Evolutionary conservation across 2,329 filamentous ascomycete genomes (phyloP), one percentile per base, ranked within the genome.

Genomic region (Phoma sp.): DNA sequence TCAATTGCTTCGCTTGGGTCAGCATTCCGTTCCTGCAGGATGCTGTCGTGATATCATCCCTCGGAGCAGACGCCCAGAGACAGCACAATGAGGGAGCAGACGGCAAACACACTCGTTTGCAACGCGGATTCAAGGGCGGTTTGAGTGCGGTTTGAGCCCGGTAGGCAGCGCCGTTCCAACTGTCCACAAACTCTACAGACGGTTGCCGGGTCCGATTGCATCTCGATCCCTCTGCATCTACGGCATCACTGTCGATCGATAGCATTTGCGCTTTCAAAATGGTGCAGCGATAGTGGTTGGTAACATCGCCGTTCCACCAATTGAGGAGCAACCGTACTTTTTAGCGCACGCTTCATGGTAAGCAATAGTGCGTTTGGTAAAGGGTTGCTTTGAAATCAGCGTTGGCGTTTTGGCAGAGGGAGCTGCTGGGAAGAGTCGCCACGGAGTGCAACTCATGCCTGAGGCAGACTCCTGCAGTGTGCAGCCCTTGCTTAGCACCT

Each of bases 1-100:
- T 52, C 36, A 22, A 40, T 36, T 41, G 46, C 52, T 29, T 41
- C 40, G 36, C 35, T 45, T 36, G 36, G 51, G 51, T 37, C 41
- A 46, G 41, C 52, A 50, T 55, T 55, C 52, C 52, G 52, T 55
- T 55, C 52, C 52, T 55, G 51, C 51, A 55, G 51, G 22, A 24
- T 41, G 31, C 33, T 50, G 45, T 55, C 46, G 46, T 55, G 46
- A 43, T 50, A 46, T 55, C 46, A 50, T 55, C 41, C 52, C 52
- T 50, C 46, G 46, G 25, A 46, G 21, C 25, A 41, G 22, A 50
- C 29, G 22, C 35, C 29, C 39, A 50, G 51, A 39, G 39, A 39
- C 44, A 36, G 17, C 37, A 38, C 19, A 15, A 4, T 19, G 19
- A 38, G 25, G 21, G 38, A 37, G 32, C 51, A 29, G 7, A 39